Conservation (phyloP, 2,329 filamentous ascomycete genomes). For the Talaromyces sp. region DNA sequence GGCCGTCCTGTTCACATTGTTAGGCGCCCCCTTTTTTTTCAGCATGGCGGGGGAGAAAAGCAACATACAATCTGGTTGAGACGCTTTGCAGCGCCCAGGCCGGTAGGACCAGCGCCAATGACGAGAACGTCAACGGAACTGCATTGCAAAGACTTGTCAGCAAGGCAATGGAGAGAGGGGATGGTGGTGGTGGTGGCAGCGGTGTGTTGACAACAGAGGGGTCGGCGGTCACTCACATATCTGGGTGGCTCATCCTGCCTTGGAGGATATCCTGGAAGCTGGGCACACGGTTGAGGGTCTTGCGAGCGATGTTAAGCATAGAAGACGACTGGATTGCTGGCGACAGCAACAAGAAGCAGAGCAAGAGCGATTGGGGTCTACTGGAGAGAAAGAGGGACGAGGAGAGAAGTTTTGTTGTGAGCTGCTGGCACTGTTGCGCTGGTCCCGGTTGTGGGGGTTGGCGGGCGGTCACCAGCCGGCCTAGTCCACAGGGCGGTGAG, state of each 20-base stretch:
- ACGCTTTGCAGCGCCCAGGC: constrained; percentile 95
- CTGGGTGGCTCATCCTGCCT: constrained; percentile 43
- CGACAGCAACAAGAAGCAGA: constrained; percentile 16
- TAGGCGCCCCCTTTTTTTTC: constrained; percentile 9
- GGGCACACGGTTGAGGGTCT: constrained; percentile 39
- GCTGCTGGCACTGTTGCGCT: constrained; percentile 3
- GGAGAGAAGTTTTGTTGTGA: constrained; percentile 8
- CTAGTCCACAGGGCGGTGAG: constrained; percentile 4
- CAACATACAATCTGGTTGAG: constrained; percentile 84
- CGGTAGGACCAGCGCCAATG: constrained; percentile 95
- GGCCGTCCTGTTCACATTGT: constrained; percentile 61
- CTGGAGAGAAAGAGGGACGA: constrained; percentile 16
- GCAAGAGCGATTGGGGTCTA: constrained; percentile 15
- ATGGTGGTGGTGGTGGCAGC: not conserved
- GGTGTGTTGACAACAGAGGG: not conserved
- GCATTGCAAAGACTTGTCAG: constrained; percentile 16
- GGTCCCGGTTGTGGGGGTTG: constrained; percentile 8
- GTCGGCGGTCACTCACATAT: constrained; percentile 31
- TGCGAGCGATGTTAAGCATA: constrained; percentile 41
- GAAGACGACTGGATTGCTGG: constrained; percentile 28
- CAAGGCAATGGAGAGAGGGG: constrained; percentile 2
- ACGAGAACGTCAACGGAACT: constrained; percentile 95
- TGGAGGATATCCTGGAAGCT: constrained; percentile 43
- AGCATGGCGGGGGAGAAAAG: not conserved
- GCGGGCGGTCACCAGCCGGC: not conserved